Base-by-base conservation (phyloP, 352 stramenopile genomes). In the Thalassiosira livingstoniorum region DNA sequence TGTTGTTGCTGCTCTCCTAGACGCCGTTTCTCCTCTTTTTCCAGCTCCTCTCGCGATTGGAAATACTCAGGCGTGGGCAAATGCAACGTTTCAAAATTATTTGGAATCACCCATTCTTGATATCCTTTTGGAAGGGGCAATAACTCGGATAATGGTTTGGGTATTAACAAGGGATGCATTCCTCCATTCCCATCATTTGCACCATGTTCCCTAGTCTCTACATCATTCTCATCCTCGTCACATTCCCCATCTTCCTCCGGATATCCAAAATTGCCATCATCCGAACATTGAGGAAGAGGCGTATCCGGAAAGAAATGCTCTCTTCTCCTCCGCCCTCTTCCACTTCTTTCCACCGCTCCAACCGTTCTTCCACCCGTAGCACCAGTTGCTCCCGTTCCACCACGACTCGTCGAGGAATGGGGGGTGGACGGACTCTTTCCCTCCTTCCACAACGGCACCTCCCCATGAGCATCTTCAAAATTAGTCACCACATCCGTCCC, bases 261-360 rank as follows among this genome's bases (percentile, higher is more conserved):
- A n/a, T n/a, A n/a, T n/a, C n/a, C n/a, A n/a, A n/a, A n/a, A n/a
- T n/a, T n/a, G n/a, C n/a, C n/a, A n/a, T n/a, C n/a, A n/a, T n/a
- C n/a, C n/a, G n/a, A n/a, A n/a, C n/a, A n/a, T n/a, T n/a, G n/a
- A 25, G 21, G 21, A 62, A 23, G 11, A 45, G 70, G 66, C 18
- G 64, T 62, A 76, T 87, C 80, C 5, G 80, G 80, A 62, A 87
- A 87, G 42, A 87, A 87, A 55, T 84, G 69, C 27, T 84, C 66
- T 55, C 80, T 78, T 37, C 23, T 62, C 34, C n/a, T 18, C 21
- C 2, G 69, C 27, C 35, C 55, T 34, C 35, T 29, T 35, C 23
- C 32, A 18, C 7, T 45, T 2, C 42, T 51, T 51, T 7, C 7
- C 7, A 51, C 42, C 7, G 7, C n/a, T n/a, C n/a, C n/a, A n/a